A percentile compares a stretch with the other conserved stretches of the same genome.
phyloP scores from a whole-genome alignment of 768 basidiomycete genomes.

The Pisolithus tinctorius region DNA sequence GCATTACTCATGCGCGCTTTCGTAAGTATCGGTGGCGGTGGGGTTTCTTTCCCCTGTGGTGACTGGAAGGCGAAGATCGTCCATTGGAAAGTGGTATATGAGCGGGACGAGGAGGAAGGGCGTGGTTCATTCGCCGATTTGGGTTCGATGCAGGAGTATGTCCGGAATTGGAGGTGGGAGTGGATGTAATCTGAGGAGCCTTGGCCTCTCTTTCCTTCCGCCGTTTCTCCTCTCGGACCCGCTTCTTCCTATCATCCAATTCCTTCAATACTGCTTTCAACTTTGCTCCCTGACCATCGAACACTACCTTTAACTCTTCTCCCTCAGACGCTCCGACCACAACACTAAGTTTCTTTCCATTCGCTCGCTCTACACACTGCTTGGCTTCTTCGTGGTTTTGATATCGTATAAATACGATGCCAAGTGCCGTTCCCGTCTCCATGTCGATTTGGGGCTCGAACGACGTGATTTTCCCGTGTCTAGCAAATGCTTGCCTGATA shows the following conservation, averaged over 20 bases:
- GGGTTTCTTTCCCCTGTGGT: slow-evolving; percentile 24
- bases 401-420: slow-evolving; percentile 73
- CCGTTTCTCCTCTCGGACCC: slow-evolving; percentile 43
- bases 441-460: slow-evolving; percentile 78
- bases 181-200: slow-evolving; percentile 11
- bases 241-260: slow-evolving; percentile 44
- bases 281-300: slow-evolving; percentile 70
- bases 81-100: slow-evolving; percentile 17
- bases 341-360: slow-evolving; percentile 55
- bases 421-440: slow-evolving; percentile 74
- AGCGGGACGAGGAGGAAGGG: slow-evolving; percentile 23
- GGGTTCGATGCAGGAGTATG: slow-evolving; percentile 18
- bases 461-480: slow-evolving; percentile 53
- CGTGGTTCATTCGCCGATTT: slow-evolving; percentile 22
- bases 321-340: slow-evolving; percentile 38
- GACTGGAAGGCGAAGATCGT: slow-evolving; percentile 20
- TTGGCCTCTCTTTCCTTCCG: slow-evolving; percentile 31
- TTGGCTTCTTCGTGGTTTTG: slow-evolving; percentile 60
- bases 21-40: slow-evolving; percentile 13
- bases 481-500: slow-evolving; percentile 59
- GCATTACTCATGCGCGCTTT: slow-evolving; percentile 24
- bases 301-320: slow-evolving; percentile 65
- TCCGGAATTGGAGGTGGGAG: slow-evolving; percentile 21
- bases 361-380: slow-evolving; percentile 55
- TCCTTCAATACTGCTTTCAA: slow-evolving; percentile 62